Base-by-base conservation (phyloP, 129 eudicot genomes). In the Centrapalus pauciflorus region DNA sequence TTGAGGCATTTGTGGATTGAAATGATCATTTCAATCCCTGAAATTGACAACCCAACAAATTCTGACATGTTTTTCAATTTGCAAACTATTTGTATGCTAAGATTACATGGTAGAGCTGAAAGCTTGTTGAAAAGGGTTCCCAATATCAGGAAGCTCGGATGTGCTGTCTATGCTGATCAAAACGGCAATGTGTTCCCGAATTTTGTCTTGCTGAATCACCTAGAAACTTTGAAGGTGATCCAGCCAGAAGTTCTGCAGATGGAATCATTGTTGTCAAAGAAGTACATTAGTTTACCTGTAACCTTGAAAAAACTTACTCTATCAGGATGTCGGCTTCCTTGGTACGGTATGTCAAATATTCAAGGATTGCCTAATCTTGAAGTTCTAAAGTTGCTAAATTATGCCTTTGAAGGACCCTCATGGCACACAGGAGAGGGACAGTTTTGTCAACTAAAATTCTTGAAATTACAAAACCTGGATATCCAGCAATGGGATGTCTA, bases 1-100 rank as follows among this genome's bases (percentile, higher is more conserved):
- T 64, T 73, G 57, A 73, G 72, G 66, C 78, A 65, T 52, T 27
- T 73, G 35, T 73, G 66, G 72, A 40, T 73, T 40, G 72, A 73
- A 29, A 68, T 56, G 66, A 64, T 77, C 56, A 73, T 63, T 38
- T 64, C 78, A 29, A 52, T 73, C 2, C 72, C 78, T 38, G 66
- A 73, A 45, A 26, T 52, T 61, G 35, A 35, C 33, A 71, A 77
- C 24, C 27, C 59, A 24, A 26, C 55, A 29, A 49, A 50, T 12
- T 71, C 55, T 48, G 62, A 37, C 34, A 23, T 61, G 40, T 50
- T 72, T 26, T 72, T 11, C 1, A 72, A 72, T 54, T 72, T 72
- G 63, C 70, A 72, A 72, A 72, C 70, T 25, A 54, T 72, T 61
- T 72, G 70, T 25, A 72, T 72, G 77, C 43, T 72, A 61, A 43